A percentile compares a stretch with the other conserved stretches of the same genome.
phyloP scores from a whole-genome alignment of 495 filamentous ascomycete genomes.

The Penicillium arizonense region DNA sequence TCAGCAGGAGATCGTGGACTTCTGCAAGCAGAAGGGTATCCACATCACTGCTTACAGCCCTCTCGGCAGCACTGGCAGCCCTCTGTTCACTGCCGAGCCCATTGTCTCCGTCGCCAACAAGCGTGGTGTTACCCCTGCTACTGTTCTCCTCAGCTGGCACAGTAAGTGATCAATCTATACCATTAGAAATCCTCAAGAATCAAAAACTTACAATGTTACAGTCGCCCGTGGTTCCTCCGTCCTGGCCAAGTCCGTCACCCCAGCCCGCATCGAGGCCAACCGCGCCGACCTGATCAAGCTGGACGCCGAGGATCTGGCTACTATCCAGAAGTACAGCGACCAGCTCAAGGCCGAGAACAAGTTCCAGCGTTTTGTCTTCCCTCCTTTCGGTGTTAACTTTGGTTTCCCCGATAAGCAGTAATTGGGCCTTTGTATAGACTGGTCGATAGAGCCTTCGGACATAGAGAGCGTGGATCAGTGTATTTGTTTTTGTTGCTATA shows the following conservation, averaged over 20 bases:
- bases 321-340: conserved; percentile 59
- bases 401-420: conserved; percentile 72
- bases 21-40: conserved; percentile 70
- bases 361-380: conserved; percentile 72
- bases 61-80: conserved; percentile 74
- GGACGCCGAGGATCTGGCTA: conserved; percentile 62
- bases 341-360: conserved; percentile 54
- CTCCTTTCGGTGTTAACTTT: conserved; percentile 73
- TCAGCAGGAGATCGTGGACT: conserved; percentile 80
- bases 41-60: conserved; percentile 76
- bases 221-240: conserved; percentile 72
- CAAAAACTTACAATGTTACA: conserved; percentile 20
- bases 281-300: conserved; percentile 61
- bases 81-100: conserved; percentile 64
- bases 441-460: not conserved
- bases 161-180: conserved; percentile 39
- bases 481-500: not conserved
- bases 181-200: not conserved
- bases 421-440: not conserved
- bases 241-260: conserved; percentile 76
- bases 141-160: conserved; percentile 75
- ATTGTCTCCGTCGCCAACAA: conserved; percentile 70
- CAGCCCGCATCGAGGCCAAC: conserved; percentile 73
- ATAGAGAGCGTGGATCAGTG: not conserved
- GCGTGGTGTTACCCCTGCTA: conserved; percentile 58